A percentile compares a stretch with the other conserved stretches of the same genome.
Conservation (phyloP, 257 asterid genomes). For the Cruciata laevipes region DNA sequence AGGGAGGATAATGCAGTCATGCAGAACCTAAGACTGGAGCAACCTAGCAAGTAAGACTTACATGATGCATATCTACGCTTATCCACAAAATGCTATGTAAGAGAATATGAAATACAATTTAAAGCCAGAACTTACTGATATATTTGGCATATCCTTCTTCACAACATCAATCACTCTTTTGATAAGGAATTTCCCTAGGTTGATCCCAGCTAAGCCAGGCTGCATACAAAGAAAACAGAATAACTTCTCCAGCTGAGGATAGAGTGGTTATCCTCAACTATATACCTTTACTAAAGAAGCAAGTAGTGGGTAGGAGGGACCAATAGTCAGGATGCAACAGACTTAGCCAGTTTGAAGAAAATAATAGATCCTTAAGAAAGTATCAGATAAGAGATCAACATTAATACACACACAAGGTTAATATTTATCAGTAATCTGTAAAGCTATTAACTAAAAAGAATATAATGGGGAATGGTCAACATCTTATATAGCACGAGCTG, state of each 20-base stretch:
- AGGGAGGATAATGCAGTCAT: background rate
- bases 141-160: conserved; percentile 76
- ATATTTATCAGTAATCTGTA: background rate
- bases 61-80: background rate
- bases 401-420: background rate
- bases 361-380: background rate
- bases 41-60: background rate
- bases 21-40: background rate
- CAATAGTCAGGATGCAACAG: background rate
- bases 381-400: background rate
- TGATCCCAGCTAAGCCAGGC: conserved; percentile 96
- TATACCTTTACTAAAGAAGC: background rate
- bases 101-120: background rate
- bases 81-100: background rate
- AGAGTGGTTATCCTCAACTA: background rate
- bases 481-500: background rate
- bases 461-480: too few species aligned
- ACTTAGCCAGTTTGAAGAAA: background rate
- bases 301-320: background rate
- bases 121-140: conserved; percentile 50
- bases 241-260: conserved; percentile 6
- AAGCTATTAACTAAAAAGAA: background rate
- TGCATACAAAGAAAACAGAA: conserved; percentile 30
- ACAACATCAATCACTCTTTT: conserved; percentile 93
- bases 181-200: conserved; percentile 87